A percentile compares a stretch with the other conserved stretches of the same genome.
Conservation (phyloP, 2,329 filamentous ascomycete genomes). For the Penicillium palitans region DNA sequence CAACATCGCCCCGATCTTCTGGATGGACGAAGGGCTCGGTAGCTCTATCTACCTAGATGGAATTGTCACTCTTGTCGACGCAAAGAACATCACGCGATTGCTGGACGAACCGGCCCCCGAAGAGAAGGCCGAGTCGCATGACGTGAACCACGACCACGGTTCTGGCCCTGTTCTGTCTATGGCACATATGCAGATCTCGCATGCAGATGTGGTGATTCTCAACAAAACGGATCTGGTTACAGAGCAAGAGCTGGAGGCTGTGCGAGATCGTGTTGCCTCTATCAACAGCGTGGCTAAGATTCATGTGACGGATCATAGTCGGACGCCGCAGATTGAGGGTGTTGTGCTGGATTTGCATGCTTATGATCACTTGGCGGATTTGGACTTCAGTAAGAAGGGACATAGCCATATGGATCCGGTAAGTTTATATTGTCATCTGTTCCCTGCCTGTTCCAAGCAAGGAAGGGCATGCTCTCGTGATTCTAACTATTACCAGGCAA, state of each 20-base stretch:
- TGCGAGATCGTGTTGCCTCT: slow-evolving; percentile 70
- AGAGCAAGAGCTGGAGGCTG: slow-evolving; percentile 64
- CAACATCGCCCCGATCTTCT: slow-evolving; percentile 93
- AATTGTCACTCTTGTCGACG: slow-evolving; percentile 93
- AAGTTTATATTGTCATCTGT: slow-evolving; percentile 15
- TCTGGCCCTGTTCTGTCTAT: slow-evolving; percentile 77
- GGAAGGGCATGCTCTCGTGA: too few species aligned
- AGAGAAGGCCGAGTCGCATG: slow-evolving; percentile 50
- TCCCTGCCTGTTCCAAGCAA: neutral
- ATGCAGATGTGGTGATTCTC: slow-evolving; percentile 90
- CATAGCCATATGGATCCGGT: slow-evolving; percentile 91
- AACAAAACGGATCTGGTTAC: slow-evolving; percentile 90
- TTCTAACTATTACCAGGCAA: slow-evolving; percentile 57
- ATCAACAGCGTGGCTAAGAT: slow-evolving; percentile 91
- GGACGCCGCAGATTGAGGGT: slow-evolving; percentile 79
- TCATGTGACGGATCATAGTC: slow-evolving; percentile 75
- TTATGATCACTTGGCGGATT: slow-evolving; percentile 76
- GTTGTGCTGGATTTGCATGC: slow-evolving; percentile 87
- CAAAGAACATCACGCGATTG: slow-evolving; percentile 82
- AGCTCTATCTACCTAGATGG: slow-evolving; percentile 96
- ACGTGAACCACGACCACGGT: slow-evolving; percentile 39
- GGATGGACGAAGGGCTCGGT: slow-evolving; percentile 93
- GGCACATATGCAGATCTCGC: slow-evolving; percentile 93
- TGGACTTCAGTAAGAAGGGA: slow-evolving; percentile 72
- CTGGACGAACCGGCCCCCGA: slow-evolving; percentile 66